These are phyloP conservation scores for Penicillium cataractarum DNA, from an alignment of 495 filamentous ascomycete genomes.

Conservation along the genomic window DNA sequence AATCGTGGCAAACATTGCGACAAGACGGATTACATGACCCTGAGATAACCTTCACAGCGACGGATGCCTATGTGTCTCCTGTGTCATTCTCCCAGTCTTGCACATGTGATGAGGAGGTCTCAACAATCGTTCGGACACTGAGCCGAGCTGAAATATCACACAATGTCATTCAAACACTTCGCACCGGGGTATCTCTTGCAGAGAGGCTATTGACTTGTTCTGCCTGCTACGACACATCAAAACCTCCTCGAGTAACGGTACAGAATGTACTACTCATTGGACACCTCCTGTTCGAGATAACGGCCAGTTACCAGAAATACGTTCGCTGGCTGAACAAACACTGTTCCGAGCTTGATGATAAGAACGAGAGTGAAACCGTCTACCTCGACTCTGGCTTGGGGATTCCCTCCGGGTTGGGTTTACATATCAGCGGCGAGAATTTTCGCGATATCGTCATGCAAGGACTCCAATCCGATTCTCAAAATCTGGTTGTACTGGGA, in stretches of 20 bases:
- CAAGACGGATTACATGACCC: neutral
- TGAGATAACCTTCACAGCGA: slow-evolving; percentile 1
- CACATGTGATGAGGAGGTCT: slow-evolving; percentile 34
- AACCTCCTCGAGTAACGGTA: slow-evolving; percentile 31
- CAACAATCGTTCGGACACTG: slow-evolving; percentile 22
- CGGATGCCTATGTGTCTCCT: slow-evolving; percentile 19
- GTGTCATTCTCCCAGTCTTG: slow-evolving; percentile 25
- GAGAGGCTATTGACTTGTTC: slow-evolving; percentile 28
- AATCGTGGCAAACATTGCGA: slow-evolving; percentile 14
- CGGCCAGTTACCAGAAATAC: slow-evolving; percentile 30
- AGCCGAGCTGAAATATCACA: slow-evolving; percentile 26
- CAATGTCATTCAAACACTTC: slow-evolving; percentile 22
- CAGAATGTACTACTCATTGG: slow-evolving; percentile 34
- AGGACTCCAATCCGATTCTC: slow-evolving; percentile 25
- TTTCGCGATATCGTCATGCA: slow-evolving; percentile 23
- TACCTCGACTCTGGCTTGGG: slow-evolving; percentile 25
- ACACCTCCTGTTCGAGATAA: slow-evolving; percentile 31
- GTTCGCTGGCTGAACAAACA: slow-evolving; percentile 27
- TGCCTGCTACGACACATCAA: slow-evolving; percentile 32
- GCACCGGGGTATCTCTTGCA: slow-evolving; percentile 19
- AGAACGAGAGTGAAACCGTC: slow-evolving; percentile 17
- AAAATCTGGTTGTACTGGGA: slow-evolving; percentile 19
- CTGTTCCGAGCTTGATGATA: slow-evolving; percentile 17
- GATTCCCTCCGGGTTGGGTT: slow-evolving; percentile 14
- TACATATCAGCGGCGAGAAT: slow-evolving; percentile 27